Base-by-base conservation (phyloP, 306 rosid genomes). In the Vachellia collinsii region DNA sequence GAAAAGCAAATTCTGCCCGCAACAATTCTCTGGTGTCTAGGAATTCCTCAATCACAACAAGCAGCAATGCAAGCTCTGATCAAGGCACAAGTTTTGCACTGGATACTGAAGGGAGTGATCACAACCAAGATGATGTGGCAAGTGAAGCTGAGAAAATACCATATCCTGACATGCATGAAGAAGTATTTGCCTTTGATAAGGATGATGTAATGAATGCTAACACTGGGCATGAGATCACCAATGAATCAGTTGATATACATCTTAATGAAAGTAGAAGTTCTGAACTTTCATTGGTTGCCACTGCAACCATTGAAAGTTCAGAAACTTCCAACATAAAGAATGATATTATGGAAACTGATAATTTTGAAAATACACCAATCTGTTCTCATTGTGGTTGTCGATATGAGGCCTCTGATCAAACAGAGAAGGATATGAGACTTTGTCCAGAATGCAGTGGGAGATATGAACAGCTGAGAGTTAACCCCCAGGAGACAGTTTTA, bases 41-140 rank as follows among this genome's bases (percentile, higher is more conserved):
- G 85, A 93, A 93, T 78, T 93, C 94, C 77, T 91, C 94, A 19
- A 86, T 93, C 80, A 91, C 97, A 84, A 93, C 97, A 56, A 88
- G 94, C 83, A 91, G 97, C 85, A 93, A 91, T 81, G 89, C 91
- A 47, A 91, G 94, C 88, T 87, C 97, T 65, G 93, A 93, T 79
- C 90, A 82, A 61, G 95, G 91, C 58, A 77, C 86, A 9, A 86
- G 85, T 88, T 79, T 81, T 66, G 91, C 86, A 44, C 88, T 25
- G 70, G 91, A 90, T 83, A 81, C 87, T 66, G 93, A 89, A 87
- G 92, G 88, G 63, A 85, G 86, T 83, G 91, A 87, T 75, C 97
- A 80, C 74, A 88, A 86, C 83, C 94, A 85, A 77, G 89, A 93
- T 79, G 92, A 93, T 71, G 74, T 61, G 71, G 86, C 83, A 7